A percentile compares a stretch with the other conserved stretches of the same genome.
Conservation (phyloP, 257 asterid species). For the Avicennia marina region DNA sequence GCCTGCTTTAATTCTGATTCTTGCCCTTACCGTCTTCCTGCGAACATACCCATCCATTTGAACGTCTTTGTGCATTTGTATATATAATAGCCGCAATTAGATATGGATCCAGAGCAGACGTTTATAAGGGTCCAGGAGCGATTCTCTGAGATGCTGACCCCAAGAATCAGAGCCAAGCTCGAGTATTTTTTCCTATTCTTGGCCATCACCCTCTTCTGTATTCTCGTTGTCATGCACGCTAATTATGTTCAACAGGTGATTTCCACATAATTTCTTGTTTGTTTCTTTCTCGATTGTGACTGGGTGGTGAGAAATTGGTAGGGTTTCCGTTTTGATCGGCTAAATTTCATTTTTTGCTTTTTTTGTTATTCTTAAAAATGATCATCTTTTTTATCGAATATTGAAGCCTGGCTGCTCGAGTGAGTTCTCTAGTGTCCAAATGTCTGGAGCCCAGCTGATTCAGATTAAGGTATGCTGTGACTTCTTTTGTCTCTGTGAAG, state of each 20-base stretch:
- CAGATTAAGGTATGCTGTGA: conserved; percentile 62
- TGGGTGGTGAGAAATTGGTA: background rate
- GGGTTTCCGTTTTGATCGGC: conserved; percentile 4
- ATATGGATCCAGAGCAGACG: conserved; percentile 98
- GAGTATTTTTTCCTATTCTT: conserved; percentile 76
- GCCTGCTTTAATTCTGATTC: no score
- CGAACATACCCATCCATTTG: conserved; percentile 3
- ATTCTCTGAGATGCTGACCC: conserved; percentile 81
- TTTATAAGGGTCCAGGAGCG: conserved; percentile 96
- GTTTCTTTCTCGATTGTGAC: background rate
- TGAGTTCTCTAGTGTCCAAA: conserved; percentile 57
- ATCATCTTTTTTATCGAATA: conserved; percentile 9
- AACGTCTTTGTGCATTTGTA: background rate
- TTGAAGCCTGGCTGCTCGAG: conserved; percentile 96
- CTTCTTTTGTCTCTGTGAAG: background rate
- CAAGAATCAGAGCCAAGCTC: conserved; percentile 71
- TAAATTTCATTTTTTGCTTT: conserved; percentile 1
- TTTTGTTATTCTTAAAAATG: background rate
- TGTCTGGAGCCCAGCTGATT: conserved; percentile 72
- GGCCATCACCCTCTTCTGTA: conserved; percentile 83
- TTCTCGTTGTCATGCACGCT: conserved; percentile 99
- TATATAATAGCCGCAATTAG: background rate
- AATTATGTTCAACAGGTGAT: conserved; percentile 96
- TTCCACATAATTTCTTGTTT: background rate
- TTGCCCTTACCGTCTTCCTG: no score